Percentiles rank a stretch among this genome's conserved stretches.
Evolutionary conservation across 768 basidiomycete genomes (phyloP).

Genomic region (Lanmaoa pseudosensibilis): DNA sequence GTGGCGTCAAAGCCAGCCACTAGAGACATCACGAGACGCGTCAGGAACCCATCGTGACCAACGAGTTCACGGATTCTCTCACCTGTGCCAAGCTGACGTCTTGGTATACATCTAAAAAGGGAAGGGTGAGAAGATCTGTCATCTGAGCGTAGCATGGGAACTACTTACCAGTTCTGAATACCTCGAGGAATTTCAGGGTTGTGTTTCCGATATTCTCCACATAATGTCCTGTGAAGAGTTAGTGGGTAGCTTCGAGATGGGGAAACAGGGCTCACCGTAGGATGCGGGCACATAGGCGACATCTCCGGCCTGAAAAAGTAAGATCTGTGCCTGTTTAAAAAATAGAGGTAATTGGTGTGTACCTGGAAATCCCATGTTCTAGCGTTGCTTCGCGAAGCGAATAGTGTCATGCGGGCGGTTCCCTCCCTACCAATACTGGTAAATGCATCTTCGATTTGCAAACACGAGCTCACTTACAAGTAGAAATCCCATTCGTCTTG

Average conservation of each 20-base stretch:
- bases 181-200: conserved; percentile 48
- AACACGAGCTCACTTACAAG: conserved; percentile 39
- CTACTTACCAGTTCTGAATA: conserved; percentile 43
- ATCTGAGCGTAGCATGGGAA: background rate
- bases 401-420: conserved; percentile 53
- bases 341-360: background rate
- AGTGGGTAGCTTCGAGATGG: background rate
- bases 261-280: conserved; percentile 9
- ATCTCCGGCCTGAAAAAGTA: conserved; percentile 20
- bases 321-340: background rate
- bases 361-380: conserved; percentile 61
- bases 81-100: conserved; percentile 50
- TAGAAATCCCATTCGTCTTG: conserved; percentile 65
- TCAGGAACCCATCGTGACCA: background rate
- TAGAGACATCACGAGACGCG: conserved; percentile 1
- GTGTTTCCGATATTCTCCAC: conserved; percentile 55
- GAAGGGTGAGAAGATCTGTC: background rate
- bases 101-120: conserved; percentile 22
- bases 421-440: conserved; percentile 44
- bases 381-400: conserved; percentile 53
- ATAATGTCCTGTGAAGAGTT: conserved; percentile 42
- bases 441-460: background rate
- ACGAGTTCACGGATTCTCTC: conserved; percentile 7
- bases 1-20: conserved; percentile 50
- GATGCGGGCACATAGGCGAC: conserved; percentile 16